Conservation (phyloP, 805 yeast species). For the Zygoascus tannicola region DNA sequence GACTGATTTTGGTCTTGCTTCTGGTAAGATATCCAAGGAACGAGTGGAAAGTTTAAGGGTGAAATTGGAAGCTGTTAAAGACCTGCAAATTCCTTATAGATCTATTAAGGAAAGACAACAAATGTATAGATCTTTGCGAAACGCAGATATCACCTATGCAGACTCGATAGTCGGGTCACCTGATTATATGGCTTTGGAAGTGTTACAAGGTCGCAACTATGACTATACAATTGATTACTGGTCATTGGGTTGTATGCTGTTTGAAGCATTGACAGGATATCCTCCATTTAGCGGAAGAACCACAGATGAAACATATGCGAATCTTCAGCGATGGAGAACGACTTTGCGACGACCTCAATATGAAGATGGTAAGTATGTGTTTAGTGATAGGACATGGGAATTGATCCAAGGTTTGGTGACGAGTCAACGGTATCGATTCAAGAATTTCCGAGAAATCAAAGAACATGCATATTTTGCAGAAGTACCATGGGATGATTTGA, state of each 20-base stretch:
- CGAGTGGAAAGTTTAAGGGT: constrained; percentile 84
- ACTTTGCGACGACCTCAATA: constrained; percentile 83
- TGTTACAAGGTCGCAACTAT: constrained; percentile 84
- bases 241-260: constrained; percentile 96
- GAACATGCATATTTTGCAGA: constrained; percentile 76
- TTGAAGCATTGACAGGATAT: constrained; percentile 92
- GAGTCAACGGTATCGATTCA: constrained; percentile 62
- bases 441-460: constrained; percentile 73
- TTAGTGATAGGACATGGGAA: constrained; percentile 95
- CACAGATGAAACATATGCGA: constrained; percentile 90
- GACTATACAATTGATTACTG: constrained; percentile 97
- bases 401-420: constrained; percentile 69
- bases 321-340: constrained; percentile 86
- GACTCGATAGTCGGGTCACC: constrained; percentile 97
- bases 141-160: constrained; percentile 73
- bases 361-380: constrained; percentile 83
- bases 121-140: constrained; percentile 66
- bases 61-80: constrained; percentile 59
- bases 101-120: constrained; percentile 81
- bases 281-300: constrained; percentile 95
- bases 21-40: constrained; percentile 88
- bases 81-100: constrained; percentile 60
- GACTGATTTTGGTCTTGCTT: constrained; percentile 95
- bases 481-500: constrained; percentile 63
- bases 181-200: constrained; percentile 98